Conservation (phyloP, 108 stramenopile genomes). For the Schizochytrium sp. region DNA sequence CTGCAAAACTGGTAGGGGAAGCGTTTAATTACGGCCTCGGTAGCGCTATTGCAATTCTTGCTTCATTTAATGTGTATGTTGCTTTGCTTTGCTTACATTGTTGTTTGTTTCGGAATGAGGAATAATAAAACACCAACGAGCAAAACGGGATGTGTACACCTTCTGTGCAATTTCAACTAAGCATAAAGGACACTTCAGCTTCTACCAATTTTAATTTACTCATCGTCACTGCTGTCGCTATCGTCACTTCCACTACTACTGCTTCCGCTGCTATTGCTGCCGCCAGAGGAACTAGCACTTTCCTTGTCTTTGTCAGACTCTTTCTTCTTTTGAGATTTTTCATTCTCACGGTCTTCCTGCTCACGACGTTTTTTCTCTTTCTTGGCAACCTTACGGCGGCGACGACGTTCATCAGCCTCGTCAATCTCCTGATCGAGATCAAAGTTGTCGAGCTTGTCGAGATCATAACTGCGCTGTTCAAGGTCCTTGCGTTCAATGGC, state of each 20-base stretch:
- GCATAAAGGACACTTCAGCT: neutral
- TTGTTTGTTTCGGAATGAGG: no score
- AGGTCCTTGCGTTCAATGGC: conserved; percentile 80
- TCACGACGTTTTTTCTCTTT: neutral
- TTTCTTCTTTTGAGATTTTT: neutral
- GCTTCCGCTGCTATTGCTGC: neutral
- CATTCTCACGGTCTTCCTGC: no score
- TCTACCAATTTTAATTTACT: neutral
- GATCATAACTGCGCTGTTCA: conserved; percentile 79
- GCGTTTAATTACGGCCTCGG: no score
- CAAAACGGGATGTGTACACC: no score
- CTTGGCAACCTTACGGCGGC: conserved; percentile 25
- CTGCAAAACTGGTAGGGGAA: no score
- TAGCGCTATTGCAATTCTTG: no score
- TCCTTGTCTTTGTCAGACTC: neutral
- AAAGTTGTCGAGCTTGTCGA: conserved; percentile 87
- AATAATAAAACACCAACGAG: no score
- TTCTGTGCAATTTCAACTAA: no score
- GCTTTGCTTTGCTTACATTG: no score
- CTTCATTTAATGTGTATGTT: no score
- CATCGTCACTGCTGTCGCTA: neutral
- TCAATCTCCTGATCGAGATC: conserved; percentile 83
- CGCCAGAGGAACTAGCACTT: neutral
- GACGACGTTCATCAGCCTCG: conserved; percentile 66
- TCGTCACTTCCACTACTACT: neutral